A percentile compares a stretch with the other conserved stretches of the same genome.
phyloP scores from a whole-genome alignment of 2,329 filamentous ascomycete species.

The Sarocladiaceae sp. region DNA sequence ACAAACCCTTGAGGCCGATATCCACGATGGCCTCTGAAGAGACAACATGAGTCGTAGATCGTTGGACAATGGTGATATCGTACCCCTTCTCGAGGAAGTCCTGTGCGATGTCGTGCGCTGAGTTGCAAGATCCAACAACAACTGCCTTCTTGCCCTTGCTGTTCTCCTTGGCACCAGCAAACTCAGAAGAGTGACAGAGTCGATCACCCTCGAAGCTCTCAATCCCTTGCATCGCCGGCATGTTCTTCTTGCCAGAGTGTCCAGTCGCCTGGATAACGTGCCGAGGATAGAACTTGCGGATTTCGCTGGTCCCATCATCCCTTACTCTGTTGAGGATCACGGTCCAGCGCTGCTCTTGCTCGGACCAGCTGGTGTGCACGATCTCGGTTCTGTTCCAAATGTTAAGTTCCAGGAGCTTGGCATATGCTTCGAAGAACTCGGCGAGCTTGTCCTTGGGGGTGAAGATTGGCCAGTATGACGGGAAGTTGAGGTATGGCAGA shows the following conservation, averaged over 20 bases:
- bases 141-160: conserved; percentile 55
- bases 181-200: conserved; percentile 60
- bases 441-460: conserved; percentile 69
- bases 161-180: conserved; percentile 44
- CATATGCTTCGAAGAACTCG: conserved; percentile 66
- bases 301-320: conserved; percentile 41
- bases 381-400: conserved; percentile 57
- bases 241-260: conserved; percentile 61
- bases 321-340: conserved; percentile 47
- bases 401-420: conserved; percentile 61
- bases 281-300: conserved; percentile 52
- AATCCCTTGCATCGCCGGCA: conserved; percentile 54
- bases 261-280: conserved; percentile 67
- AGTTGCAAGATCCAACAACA: conserved; percentile 66
- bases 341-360: conserved; percentile 47
- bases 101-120: conserved; percentile 64
- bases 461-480: conserved; percentile 62
- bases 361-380: conserved; percentile 44
- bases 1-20: conserved; percentile 48
- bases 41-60: conserved; percentile 61
- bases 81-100: conserved; percentile 64
- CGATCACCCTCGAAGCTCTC: conserved; percentile 51
- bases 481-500: conserved; percentile 62
- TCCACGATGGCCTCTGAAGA: conserved; percentile 49
- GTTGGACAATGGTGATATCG: conserved; percentile 65